These are phyloP conservation scores for Fraxinus greggii DNA, from an alignment of 305 asterid genomes.

Conservation along the genomic window DNA sequence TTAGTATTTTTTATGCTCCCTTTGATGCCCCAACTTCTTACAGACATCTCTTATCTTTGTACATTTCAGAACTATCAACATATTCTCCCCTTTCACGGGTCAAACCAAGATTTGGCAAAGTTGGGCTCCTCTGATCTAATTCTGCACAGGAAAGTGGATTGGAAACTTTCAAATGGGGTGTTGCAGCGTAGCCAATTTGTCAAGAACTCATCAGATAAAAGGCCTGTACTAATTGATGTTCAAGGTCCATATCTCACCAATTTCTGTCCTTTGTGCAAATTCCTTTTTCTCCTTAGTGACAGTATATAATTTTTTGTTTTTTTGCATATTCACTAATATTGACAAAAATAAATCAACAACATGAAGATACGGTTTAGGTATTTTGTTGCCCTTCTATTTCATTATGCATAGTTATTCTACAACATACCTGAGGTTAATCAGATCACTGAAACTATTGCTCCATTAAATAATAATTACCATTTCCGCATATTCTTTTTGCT, in stretches of 20 bases:
- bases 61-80: constrained; percentile 51
- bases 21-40: neutral
- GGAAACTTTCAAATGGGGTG: constrained; percentile 42
- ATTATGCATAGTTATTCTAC: constrained; percentile 1
- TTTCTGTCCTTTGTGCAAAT: neutral
- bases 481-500: neutral
- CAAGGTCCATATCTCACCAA: constrained; percentile 53
- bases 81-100: constrained; percentile 38
- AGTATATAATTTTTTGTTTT: neutral
- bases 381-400: neutral
- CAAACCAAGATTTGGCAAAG: constrained; percentile 42
- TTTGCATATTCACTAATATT: neutral
- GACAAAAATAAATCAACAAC: neutral
- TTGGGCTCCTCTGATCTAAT: constrained; percentile 31
- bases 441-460: neutral
- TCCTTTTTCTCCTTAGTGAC: neutral
- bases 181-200: constrained; percentile 36
- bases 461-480: neutral
- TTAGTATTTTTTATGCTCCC: neutral
- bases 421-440: neutral
- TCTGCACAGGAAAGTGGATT: constrained; percentile 43
- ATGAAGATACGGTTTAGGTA: neutral
- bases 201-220: constrained; percentile 31
- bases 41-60: neutral
- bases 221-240: constrained; percentile 38